Percentiles rank a stretch among this genome's conserved stretches.
phyloP scores from a whole-genome alignment of 257 asterid genomes.

The Capsicum baccatum region DNA sequence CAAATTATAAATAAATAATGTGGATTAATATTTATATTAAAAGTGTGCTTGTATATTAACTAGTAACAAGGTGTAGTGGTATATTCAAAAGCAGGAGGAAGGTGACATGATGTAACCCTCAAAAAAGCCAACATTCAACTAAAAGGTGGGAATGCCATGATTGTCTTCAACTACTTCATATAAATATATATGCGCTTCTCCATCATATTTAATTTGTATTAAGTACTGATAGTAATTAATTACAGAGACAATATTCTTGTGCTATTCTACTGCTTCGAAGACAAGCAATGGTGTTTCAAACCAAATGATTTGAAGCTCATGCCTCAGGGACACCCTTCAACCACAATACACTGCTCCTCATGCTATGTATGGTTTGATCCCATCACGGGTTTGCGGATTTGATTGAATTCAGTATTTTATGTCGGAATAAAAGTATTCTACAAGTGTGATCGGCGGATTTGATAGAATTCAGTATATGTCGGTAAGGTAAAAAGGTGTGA shows the following conservation, averaged over 20 bases:
- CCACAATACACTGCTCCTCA: background rate
- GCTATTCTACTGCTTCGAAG: background rate
- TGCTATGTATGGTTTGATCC: background rate
- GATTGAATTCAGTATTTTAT: background rate
- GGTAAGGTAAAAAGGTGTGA: too few species aligned
- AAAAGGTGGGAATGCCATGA: background rate
- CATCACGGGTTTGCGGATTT: background rate
- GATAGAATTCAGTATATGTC: background rate
- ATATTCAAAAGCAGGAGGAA: constrained; percentile 14
- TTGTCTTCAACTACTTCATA: constrained; percentile 15
- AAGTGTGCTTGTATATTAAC: background rate
- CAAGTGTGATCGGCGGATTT: too few species aligned
- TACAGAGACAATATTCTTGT: background rate
- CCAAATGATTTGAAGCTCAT: constrained; percentile 25
- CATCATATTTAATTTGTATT: background rate
- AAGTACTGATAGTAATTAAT: background rate
- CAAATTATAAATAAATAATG: background rate
- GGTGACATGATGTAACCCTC: constrained; percentile 30
- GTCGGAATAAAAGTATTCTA: too few species aligned
- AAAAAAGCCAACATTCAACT: constrained; percentile 37
- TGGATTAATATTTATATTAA: background rate
- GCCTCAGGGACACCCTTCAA: constrained; percentile 4
- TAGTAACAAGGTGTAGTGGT: background rate
- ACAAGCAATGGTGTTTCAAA: background rate
- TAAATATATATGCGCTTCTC: background rate